Percentiles rank a stretch among this genome's conserved stretches.
phyloP scores from a whole-genome alignment of 495 filamentous ascomycete genomes.

The Chaetomium tenue region DNA sequence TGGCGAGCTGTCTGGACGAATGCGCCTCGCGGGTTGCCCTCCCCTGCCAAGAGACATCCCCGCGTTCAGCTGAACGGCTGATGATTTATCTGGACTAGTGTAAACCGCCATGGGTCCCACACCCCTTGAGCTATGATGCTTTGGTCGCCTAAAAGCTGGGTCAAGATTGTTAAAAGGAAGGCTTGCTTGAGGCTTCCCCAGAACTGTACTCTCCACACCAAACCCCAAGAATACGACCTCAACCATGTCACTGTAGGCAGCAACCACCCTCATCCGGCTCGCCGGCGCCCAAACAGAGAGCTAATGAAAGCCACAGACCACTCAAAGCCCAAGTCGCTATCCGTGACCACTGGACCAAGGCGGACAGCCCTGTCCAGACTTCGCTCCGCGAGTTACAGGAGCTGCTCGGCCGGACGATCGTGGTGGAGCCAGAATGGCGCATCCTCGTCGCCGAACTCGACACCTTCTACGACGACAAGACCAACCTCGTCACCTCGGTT shows the following conservation, averaged over 20 bases:
- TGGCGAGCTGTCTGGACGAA: background rate
- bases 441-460: slow-evolving; percentile 33
- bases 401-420: slow-evolving; percentile 35
- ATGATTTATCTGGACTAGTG: background rate
- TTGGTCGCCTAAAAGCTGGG: background rate
- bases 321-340: slow-evolving; percentile 39
- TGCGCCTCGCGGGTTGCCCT: slow-evolving; percentile 24
- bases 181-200: background rate
- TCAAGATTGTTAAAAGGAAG: background rate
- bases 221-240: background rate
- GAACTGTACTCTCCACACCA: background rate
- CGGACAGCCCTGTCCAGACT: slow-evolving; percentile 28
- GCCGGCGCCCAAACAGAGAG: background rate
- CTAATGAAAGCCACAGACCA: slow-evolving; percentile 29
- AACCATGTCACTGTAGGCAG: slow-evolving; percentile 29
- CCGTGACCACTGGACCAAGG: slow-evolving; percentile 39
- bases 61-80: slow-evolving; percentile 25
- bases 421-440: slow-evolving; percentile 38
- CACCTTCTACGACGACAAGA: slow-evolving; percentile 36
- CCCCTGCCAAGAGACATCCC: slow-evolving; percentile 18
- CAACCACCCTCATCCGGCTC: background rate
- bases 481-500: slow-evolving; percentile 31
- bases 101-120: slow-evolving; percentile 5
- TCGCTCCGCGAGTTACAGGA: slow-evolving; percentile 26
- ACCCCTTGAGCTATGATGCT: background rate